Base-by-base conservation (phyloP, 2,329 filamentous ascomycete genomes). In the Leptographium lundbergii region DNA sequence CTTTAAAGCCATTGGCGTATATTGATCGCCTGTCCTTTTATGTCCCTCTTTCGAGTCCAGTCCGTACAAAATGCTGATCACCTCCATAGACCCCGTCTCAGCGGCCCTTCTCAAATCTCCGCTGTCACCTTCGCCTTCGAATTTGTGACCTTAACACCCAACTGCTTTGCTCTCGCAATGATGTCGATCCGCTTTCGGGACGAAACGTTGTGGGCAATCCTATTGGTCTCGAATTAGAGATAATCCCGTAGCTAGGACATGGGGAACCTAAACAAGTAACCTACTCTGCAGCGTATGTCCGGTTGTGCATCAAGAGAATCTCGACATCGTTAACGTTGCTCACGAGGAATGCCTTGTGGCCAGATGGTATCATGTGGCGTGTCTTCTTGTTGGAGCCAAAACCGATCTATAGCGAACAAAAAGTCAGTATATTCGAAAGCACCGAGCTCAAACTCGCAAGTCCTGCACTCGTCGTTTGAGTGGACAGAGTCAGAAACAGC, bases 331-430 rank as follows among this genome's bases (percentile, higher is more conserved):
- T 84, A 77, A 84, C 77, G 85, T 99, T 99, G 87, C 87, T 90
- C 81, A 99, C 94, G 74, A 97, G 86, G 88, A 99, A 99, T 67
- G 92, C 89, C 87, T 96, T 97, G 88, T 97, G 92, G 80, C 94
- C 94, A 71, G 91, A 96, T 75, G 94, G 94, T 84, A 91, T 95
- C 87, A 97, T 87, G 85, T 95, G 92, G 74, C 89, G 87, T 75
- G 94, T 99, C 86, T 97, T 97, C 86, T 90, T 95, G 89, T 97
- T 97, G 80, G 89, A 94, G 70, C 94, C 91, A 77, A 91, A 99
- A 73, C 94, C 94, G 76, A 99, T 99, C 94, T 96, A 74, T 60
- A 64, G 25, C 4, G 24, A 65, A 34, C 9, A 54, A 24, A 29
- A 51, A 13, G 59, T 56, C 27, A 59, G 61, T 58, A n/a, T 32